Percentiles rank a stretch among this genome's conserved stretches.
Evolutionary conservation across 2,329 filamentous ascomycete species (phyloP).

Genomic region (Knoxdaviesia proteae): DNA sequence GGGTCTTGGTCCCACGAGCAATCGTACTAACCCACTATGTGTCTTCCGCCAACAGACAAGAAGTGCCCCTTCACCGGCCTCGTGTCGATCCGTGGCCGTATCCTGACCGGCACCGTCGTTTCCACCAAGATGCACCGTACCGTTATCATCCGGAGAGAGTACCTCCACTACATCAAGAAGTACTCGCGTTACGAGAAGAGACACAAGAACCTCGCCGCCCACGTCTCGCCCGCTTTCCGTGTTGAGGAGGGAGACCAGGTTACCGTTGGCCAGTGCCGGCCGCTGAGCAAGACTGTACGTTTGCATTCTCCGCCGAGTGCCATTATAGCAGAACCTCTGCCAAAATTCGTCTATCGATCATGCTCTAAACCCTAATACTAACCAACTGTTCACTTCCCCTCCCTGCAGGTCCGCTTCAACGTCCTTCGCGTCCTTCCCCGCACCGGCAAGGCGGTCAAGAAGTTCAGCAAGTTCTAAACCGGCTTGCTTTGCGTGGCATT

Average conservation of each 20-base stretch:
- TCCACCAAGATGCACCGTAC: slow-evolving; percentile 99
- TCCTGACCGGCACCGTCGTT: slow-evolving; percentile 95
- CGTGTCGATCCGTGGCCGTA: slow-evolving; percentile 99
- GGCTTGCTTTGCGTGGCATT: slow-evolving; percentile 17
- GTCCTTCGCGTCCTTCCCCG: slow-evolving; percentile 94
- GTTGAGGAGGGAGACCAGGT: slow-evolving; percentile 99
- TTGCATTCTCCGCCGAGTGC: slow-evolving; percentile 3
- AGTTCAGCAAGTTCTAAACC: slow-evolving; percentile 94
- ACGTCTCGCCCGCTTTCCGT: slow-evolving; percentile 99
- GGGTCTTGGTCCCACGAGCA: too few species aligned
- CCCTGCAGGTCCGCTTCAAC: slow-evolving; percentile 82
- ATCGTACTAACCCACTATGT: too few species aligned
- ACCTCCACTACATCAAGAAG: slow-evolving; percentile 99
- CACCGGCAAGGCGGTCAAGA: slow-evolving; percentile 93
- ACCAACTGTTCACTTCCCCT: slow-evolving; percentile 1
- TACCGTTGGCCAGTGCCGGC: slow-evolving; percentile 97
- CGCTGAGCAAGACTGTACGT: slow-evolving; percentile 97
- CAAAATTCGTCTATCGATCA: not conserved
- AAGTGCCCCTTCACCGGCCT: slow-evolving; percentile 99
- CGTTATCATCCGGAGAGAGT: slow-evolving; percentile 97
- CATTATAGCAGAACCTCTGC: not conserved
- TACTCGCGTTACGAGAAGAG: slow-evolving; percentile 99
- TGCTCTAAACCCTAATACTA: not conserved
- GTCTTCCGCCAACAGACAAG: slow-evolving; percentile 51
- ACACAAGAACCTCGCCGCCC: slow-evolving; percentile 98